A percentile compares a stretch with the other conserved stretches of the same genome.
Evolutionary conservation across 192 early-diverging fungal species (phyloP).

Genomic region (Podila horticola): DNA sequence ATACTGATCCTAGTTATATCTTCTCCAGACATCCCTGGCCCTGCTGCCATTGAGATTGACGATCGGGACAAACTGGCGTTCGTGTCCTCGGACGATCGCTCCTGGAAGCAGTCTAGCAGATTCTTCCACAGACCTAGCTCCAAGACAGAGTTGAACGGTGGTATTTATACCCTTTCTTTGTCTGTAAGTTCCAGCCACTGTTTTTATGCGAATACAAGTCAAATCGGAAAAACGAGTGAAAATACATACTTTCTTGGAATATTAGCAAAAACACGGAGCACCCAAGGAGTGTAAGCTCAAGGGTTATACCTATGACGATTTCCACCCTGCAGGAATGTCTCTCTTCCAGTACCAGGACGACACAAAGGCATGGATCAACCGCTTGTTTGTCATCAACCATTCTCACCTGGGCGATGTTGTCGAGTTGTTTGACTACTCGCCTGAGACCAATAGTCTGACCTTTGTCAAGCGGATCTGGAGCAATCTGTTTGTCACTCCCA

Average conservation of each 20-base stretch:
- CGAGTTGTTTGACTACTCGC: conserved; percentile 46
- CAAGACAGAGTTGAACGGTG: conserved; percentile 32
- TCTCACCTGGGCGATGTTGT: conserved; percentile 46
- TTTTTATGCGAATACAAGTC: not conserved
- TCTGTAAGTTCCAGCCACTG: conserved; percentile 2
- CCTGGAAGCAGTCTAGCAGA: conserved; percentile 32
- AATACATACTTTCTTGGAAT: not conserved
- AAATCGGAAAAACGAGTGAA: not conserved
- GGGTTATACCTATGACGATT: conserved; percentile 19
- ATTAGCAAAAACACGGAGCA: conserved; percentile 22
- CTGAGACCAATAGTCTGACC: conserved; percentile 13
- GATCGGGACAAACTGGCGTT: conserved; percentile 37
- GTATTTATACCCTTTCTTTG: conserved; percentile 36
- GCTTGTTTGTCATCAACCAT: conserved; percentile 50
- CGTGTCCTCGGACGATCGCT: conserved; percentile 45
- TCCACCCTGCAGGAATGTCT: conserved; percentile 50
- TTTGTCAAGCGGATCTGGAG: conserved; percentile 35
- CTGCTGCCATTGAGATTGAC: conserved; percentile 38
- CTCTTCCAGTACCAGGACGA: conserved; percentile 24
- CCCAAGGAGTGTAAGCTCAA: conserved; percentile 26
- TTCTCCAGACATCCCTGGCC: conserved; percentile 35
- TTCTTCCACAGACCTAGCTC: conserved; percentile 47
- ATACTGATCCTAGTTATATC: too few species aligned
- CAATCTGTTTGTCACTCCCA: conserved; percentile 33
- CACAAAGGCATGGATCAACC: conserved; percentile 14